Conservation (phyloP, 2,329 filamentous ascomycete genomes). For the Furcasterigmium sp. region DNA sequence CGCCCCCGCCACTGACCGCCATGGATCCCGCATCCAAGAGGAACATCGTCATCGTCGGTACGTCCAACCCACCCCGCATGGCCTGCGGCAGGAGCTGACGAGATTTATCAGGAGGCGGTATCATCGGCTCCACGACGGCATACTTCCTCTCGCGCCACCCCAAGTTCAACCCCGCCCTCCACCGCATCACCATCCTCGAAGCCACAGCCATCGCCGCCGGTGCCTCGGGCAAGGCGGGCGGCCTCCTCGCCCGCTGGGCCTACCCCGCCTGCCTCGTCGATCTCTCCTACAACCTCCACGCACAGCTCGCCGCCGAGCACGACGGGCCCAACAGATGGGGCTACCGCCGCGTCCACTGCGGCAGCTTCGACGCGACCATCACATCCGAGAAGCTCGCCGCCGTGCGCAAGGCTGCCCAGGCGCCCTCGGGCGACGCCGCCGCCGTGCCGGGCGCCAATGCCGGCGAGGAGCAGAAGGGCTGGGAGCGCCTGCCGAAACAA, state of each 20-base stretch:
- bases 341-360: conserved; percentile 75
- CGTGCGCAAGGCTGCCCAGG: conserved; percentile 12
- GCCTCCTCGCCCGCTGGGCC: conserved; percentile 85
- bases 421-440: conserved; percentile 4
- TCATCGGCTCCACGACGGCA: conserved; percentile 86
- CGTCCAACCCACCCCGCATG: conserved; percentile 11
- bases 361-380: conserved; percentile 42
- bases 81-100: conserved; percentile 3
- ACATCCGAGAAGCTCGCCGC: conserved; percentile 27
- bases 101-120: conserved; percentile 70
- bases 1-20: not conserved
- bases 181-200: conserved; percentile 82
- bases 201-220: conserved; percentile 81
- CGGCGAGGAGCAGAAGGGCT: conserved; percentile 34
- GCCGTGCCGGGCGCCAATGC: conserved; percentile 4
- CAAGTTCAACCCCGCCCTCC: conserved; percentile 66
- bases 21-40: conserved; percentile 20
- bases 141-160: conserved; percentile 89
- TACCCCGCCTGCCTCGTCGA: conserved; percentile 82
- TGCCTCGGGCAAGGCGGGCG: conserved; percentile 91
- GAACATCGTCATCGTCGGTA: conserved; percentile 47
- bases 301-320: conserved; percentile 79
- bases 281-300: conserved; percentile 78
- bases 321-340: conserved; percentile 77
- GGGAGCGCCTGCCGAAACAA: conserved; percentile 60